Evolutionary conservation across 345 rosid genomes (phyloP), one percentile per base, ranked within the genome.

Genomic region (Eucalyptus sp.): DNA sequence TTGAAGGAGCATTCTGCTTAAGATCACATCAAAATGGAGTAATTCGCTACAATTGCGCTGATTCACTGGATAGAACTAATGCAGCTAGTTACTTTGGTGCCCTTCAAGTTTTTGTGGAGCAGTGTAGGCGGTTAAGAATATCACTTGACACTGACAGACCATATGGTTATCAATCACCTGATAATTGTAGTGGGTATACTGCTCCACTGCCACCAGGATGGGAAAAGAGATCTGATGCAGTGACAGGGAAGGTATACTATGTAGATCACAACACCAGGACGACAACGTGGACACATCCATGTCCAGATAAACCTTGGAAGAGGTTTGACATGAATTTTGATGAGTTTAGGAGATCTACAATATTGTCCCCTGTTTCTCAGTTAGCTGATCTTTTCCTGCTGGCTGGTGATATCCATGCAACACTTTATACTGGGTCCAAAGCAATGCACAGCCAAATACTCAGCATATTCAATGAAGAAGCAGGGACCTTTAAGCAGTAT

Each of bases 371-470:
- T 48, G 95, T 98, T 37, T 93, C 98, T 89, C 96, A 94, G 94
- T 94, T 98, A 56, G 99, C 98, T 88, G 99, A 98, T 93, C 96
- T 98, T 92, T 98, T 98, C 89, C 94, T 98, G 90, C 95, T 97
- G 89, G 97, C 97, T 90, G 99, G 99, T 89, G 99, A 97, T 94
- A 95, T 96, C 90, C 99, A 97, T 90, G 99, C 99, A 68, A 98
- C 98, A n/a, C 99, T 98, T 31, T 97, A 98, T 92, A 96, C 99
- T 86, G 99, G 99, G 83, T 98, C 99, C 31, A 96, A 98, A 95
- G 99, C 98, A 58, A 98, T 98, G 99, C 99, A 98, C 91, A 96
- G 98, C 94, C 99, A 98, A 93, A 95, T 98, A 92, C 98, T 98
- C 64, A 96, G 91, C 92, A 98, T 98, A 90, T 98, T 98, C 93